Base-by-base conservation (phyloP, 306 rosid genomes). In the Trifolium fragiferum region DNA sequence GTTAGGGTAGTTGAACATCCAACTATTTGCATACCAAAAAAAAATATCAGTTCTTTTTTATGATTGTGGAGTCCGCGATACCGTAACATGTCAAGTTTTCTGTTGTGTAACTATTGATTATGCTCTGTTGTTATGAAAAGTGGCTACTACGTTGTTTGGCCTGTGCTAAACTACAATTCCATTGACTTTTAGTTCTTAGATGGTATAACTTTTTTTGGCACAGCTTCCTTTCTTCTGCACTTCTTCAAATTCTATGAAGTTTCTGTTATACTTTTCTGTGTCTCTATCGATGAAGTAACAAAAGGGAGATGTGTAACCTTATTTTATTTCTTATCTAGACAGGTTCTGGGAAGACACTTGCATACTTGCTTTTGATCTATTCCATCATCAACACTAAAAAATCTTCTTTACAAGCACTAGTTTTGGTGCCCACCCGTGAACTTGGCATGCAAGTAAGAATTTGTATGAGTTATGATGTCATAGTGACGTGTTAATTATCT, bases 321-420 rank as follows among this genome's bases (percentile, higher is more conserved):
- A 7, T 81, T 33, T 75, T 49, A 53, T 79, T 80, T 78, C 79
- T 75, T 64, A 76, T 87, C 62, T 92, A 94, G 99, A 94, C 97
- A 86, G 96, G 97, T 92, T 92, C 96, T 68, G 96, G 97, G 81
- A 94, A 94, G 90, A 94, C 99, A 11, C 91, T 94, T 76, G 81
- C 97, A 21, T 94, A 94, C 86, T 82, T 94, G 60, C 90, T 92
- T 60, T 82, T 87, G 86, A 86, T 94, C 37, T 85, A 77, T 79
- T 86, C 97, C 33, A 66, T 82, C 51, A 76, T 94, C 58, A 86
- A 81, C 49, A 66, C 88, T 74, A 46, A 21, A 51, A 92, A 86
- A 76, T 86, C 90, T 43, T 77, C 88, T 64, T 88, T 92, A 70
- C 99, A 92, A 80, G 97, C 97, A 30, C 75, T 94, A 20, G 80